These are phyloP conservation scores for Dujonia santamariae DNA, from an alignment of 1,139 yeast genomes.

Conservation along the genomic window DNA sequence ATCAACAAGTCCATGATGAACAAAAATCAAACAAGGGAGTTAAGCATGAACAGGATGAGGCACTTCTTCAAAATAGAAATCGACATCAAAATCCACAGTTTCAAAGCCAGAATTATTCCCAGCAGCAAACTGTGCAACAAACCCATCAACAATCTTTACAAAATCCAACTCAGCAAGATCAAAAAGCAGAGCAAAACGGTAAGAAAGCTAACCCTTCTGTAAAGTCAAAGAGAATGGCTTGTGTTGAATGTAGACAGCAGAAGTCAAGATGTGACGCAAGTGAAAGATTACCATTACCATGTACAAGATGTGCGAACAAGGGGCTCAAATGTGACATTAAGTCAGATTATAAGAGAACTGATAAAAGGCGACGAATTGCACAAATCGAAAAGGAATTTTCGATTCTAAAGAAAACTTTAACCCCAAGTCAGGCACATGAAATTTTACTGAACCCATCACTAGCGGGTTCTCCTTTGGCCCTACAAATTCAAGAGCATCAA, in stretches of 20 bases:
- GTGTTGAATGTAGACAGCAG: constrained; percentile 95
- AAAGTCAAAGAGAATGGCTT: constrained; percentile 66
- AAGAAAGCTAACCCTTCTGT: constrained; percentile 15
- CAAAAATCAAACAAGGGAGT: constrained; percentile 5
- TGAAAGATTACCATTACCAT: constrained; percentile 74
- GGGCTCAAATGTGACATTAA: constrained; percentile 68
- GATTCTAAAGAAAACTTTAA: constrained; percentile 59
- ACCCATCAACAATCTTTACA: constrained; percentile 6
- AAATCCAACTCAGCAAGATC: constrained; percentile 1
- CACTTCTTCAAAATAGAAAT: constrained; percentile 3
- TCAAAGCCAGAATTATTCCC: neutral
- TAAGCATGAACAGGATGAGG: constrained; percentile 5
- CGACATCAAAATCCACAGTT: neutral
- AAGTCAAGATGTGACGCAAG: constrained; percentile 86
- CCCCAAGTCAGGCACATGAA: constrained; percentile 49
- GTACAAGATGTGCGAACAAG: constrained; percentile 75
- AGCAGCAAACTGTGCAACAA: constrained; percentile 5
- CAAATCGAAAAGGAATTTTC: constrained; percentile 79
- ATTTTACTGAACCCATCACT: constrained; percentile 33
- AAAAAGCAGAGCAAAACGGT: neutral
- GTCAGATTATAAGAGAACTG: constrained; percentile 82
- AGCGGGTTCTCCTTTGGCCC: neutral
- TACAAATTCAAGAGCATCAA: neutral
- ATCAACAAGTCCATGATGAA: constrained; percentile 23
- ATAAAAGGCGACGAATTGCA: constrained; percentile 80